Evolutionary conservation across 2,329 filamentous ascomycete genomes (phyloP), one percentile per base, ranked within the genome.

Genomic region (Laburnicola sp.): DNA sequence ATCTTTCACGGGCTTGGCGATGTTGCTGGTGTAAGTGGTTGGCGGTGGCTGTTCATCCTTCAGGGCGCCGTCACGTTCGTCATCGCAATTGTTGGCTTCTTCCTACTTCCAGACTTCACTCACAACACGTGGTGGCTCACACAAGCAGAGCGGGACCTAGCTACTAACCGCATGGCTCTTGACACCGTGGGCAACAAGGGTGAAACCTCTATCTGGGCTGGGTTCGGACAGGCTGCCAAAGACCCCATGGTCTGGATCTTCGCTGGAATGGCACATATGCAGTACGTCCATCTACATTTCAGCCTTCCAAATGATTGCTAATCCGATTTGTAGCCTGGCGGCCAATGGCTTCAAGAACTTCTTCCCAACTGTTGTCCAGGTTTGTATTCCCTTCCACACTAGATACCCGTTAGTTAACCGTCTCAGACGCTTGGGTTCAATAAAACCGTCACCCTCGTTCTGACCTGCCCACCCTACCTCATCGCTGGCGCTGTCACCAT

Each of bases 181-280:
- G 80, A 83, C 55, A 81, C 77, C 35, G 73, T 82, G 6, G 76
- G 76, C 11, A 76, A 78, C 51, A 65, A 75, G 27, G 72, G 73
- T 32, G 74, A 75, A 35, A 75, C 72, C 4, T 78, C 72, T 4
- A 73, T 75, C 3, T 77, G 70, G 74, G 72, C 74, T 3, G 80
- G 81, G 2, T 73, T 83, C 39, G 76, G 76, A 53, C 75, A 81
- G 50, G 80, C 81, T 0, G 74, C 73, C 51, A 68, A 64, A 21
- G 81, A 84, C 52, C 78, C 76, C 56, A 76, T 80, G 56, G 48
- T 74, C 66, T 61, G 73, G 75, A 60, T 73, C 72, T 64, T 66
- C 47, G 56, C 73, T 60, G 27, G 68, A 60, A 66, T 65, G 68
- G 58, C 60, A 41, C 64, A 68, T 34, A 65, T 66, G 57, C 64